Evolutionary conservation across 1,284 basidiomycete genomes (phyloP), one percentile per base, ranked within the genome.

Genomic region (Cystobasidiaceae sp.): DNA sequence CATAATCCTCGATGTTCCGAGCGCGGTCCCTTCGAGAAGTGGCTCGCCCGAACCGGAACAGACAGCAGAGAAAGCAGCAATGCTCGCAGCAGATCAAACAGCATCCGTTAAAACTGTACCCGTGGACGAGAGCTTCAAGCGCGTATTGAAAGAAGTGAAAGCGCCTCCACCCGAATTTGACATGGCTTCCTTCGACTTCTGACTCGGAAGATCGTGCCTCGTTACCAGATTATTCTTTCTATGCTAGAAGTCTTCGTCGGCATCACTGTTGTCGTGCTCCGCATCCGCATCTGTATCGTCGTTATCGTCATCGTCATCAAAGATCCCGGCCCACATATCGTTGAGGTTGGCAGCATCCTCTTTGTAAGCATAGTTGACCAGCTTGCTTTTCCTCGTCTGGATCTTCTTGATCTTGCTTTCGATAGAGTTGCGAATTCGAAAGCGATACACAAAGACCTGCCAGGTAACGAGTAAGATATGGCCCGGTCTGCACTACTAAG

Each of bases 351-450:
- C 45, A 63, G 48, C 46, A 70, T 68, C n/a, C 62, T 67, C 25
- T 64, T 62, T 44, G 51, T 55, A 66, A 6, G 71, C 69, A 5
- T 65, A 67, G 37, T 70, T 68, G n/a, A 73, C 68, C 13, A 74
- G 66, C 9, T 63, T 65, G 5, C 68, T 73, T 65, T 74, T 74
- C 43, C 69, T 66, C 39, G 69, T 61, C 51, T 74, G 73, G 9
- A 73, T 9, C 19, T 58, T 65, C 23, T 68, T 51, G 69, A 74
- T 72, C 49, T 68, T 68, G 62, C 70, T 71, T 66, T 74, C 73
- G 66, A 74, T 73, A 5, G 67, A 68, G 23, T 63, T 45, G 7
- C 67, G 51, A 43, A 74, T 44, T 17, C 72, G 61, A 67, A 73
- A 71, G 17, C 71, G 68, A 1, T 67, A 69, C n/a, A 74, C 69